Conservation (phyloP, 148 eudicot genomes). For the Cornus florida region DNA sequence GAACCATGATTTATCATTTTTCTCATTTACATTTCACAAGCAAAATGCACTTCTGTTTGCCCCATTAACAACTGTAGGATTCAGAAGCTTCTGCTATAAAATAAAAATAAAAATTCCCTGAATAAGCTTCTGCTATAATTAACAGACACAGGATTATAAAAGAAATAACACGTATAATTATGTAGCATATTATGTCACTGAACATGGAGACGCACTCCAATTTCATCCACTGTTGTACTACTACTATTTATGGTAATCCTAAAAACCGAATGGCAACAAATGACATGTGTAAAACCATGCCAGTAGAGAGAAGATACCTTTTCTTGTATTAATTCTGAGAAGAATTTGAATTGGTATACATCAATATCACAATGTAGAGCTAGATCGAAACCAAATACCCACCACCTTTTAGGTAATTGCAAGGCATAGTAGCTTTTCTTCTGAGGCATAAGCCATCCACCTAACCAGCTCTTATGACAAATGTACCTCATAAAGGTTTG, state of each 20-base stretch:
- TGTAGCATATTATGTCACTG: not conserved
- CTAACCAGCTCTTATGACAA: slow-evolving; percentile 99
- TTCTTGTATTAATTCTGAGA: slow-evolving; percentile 70
- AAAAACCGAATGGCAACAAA: not conserved
- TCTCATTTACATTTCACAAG: not conserved
- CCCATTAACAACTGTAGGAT: not conserved
- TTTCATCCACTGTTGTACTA: not conserved
- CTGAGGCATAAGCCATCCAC: slow-evolving; percentile 99
- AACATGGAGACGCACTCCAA: slow-evolving; percentile 8
- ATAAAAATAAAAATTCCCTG: no score
- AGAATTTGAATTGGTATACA: slow-evolving; percentile 95
- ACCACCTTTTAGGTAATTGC: slow-evolving; percentile 93
- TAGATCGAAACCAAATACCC: slow-evolving; percentile 97
- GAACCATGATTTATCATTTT: not conserved
- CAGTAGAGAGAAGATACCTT: slow-evolving; percentile 50
- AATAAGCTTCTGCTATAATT: not conserved
- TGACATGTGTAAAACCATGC: not conserved
- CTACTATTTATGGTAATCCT: not conserved
- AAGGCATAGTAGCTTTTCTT: slow-evolving; percentile 97
- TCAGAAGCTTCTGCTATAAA: slow-evolving; percentile 6
- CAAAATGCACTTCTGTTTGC: not conserved
- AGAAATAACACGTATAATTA: not conserved
- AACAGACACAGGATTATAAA: not conserved
- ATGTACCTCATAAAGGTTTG: slow-evolving; percentile 95
- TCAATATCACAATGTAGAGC: slow-evolving; percentile 97